These are phyloP conservation scores for Aspergillus affinis DNA, from an alignment of 495 filamentous ascomycete species.

Conservation along the genomic window DNA sequence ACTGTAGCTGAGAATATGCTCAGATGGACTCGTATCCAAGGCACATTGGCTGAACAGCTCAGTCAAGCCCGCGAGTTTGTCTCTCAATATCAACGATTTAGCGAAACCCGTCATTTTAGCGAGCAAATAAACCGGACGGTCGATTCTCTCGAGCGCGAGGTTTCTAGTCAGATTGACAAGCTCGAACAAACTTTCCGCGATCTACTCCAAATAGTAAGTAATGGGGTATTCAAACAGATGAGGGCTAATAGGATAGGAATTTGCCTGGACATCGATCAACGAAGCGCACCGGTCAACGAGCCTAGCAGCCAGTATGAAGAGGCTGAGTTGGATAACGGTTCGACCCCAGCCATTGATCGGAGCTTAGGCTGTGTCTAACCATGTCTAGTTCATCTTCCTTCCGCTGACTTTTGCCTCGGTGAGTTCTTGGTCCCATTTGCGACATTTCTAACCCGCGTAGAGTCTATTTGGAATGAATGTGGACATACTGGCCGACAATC, in stretches of 20 bases:
- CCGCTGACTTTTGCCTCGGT: slow-evolving; percentile 35
- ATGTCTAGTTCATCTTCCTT: slow-evolving; percentile 32
- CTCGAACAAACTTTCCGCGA: slow-evolving; percentile 24
- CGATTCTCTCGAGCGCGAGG: slow-evolving; percentile 13
- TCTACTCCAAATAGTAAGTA: slow-evolving; percentile 23
- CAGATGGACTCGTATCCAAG: slow-evolving; percentile 21
- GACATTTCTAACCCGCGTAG: slow-evolving; percentile 15
- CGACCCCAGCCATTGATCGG: not conserved
- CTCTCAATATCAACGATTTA: slow-evolving; percentile 17
- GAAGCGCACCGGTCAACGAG: slow-evolving; percentile 31
- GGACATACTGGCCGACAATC: slow-evolving; percentile 25
- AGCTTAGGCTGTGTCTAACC: slow-evolving; percentile 12
- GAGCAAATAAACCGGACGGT: slow-evolving; percentile 18
- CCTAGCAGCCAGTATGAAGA: slow-evolving; percentile 31
- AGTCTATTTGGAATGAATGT: slow-evolving; percentile 40
- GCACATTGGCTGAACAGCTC: slow-evolving; percentile 17
- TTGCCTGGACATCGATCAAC: slow-evolving; percentile 27
- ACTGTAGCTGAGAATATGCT: slow-evolving; percentile 16
- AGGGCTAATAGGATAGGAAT: slow-evolving; percentile 15
- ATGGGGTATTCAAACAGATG: not conserved
- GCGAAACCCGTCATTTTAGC: slow-evolving; percentile 16
- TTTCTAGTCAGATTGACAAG: slow-evolving; percentile 18
- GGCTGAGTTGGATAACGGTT: slow-evolving; percentile 39
- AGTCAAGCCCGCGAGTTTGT: slow-evolving; percentile 18
- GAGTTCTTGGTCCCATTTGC: not conserved